Evolutionary conservation across 1,284 basidiomycete species (phyloP), one percentile per base, ranked within the genome.

Genomic region (Fomitopsis pinicola): DNA sequence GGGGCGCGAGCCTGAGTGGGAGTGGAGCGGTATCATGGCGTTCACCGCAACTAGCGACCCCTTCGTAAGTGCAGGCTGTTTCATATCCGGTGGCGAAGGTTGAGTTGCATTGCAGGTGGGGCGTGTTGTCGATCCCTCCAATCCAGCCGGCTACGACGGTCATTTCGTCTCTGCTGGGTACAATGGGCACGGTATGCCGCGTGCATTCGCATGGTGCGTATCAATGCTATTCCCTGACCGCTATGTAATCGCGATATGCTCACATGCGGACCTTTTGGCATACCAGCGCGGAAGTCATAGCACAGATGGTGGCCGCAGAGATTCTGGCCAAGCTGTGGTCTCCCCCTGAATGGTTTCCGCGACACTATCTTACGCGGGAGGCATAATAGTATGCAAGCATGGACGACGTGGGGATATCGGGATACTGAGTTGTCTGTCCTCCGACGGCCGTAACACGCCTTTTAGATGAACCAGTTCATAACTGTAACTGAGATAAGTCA

Each of bases 11-110:
- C 81, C 83, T 28, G 87, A 89, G 71, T 85, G 86, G 82, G 90
- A 92, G 79, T 92, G 89, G 90, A 91, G 88, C 2, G 93, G 92
- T 0, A 91, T 95, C 55, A 92, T 93, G 89, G 92, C 86, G 0
- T 91, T 79, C 68, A 93, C 92, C 0, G 76, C 76, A 58, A 77
- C 75, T 7, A 77, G 78, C 0, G 85, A 88, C 69, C 92, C 92
- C 0, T 83, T 92, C 63, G 91, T 94, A 68, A 61, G 86, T 77
- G 22, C 45, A 60, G n/a, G n/a, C n/a, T n/a, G n/a, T n/a, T n/a
- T 6, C n/a, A 5, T 36, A 2, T 0, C 33, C 10, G 2, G 3
- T 54, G 10, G 8, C 33, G 9, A 38, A 38, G 17, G 28, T 9
- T 33, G 28, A 50, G 1, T 22, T 17, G 28, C 10, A 8, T 12